phyloP scores from a whole-genome alignment of 1,284 basidiomycete species.

The Cutaneotrichosporon cyanovorans region DNA sequence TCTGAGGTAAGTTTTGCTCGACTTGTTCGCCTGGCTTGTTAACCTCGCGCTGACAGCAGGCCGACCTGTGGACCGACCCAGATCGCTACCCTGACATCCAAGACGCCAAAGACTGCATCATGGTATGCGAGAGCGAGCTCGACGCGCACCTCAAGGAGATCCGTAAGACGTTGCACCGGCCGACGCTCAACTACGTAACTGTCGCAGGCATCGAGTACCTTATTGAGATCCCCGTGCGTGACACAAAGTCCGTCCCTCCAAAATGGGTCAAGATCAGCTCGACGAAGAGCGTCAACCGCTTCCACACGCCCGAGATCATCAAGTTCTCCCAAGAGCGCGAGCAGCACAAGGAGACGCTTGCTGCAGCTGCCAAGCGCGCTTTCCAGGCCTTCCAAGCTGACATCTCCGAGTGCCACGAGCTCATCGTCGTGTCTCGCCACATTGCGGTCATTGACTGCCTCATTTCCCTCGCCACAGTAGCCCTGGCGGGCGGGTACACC shows the following conservation, averaged over 20 bases:
- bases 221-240: slow-evolving; percentile 66
- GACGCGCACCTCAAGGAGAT: slow-evolving; percentile 66
- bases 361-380: slow-evolving; percentile 58
- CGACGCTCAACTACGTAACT: slow-evolving; percentile 65
- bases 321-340: slow-evolving; percentile 64
- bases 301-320: slow-evolving; percentile 67
- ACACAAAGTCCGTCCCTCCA: slow-evolving; percentile 65
- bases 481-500: slow-evolving; percentile 49
- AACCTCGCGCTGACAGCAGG: slow-evolving; percentile 31
- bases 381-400: slow-evolving; percentile 62
- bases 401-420: slow-evolving; percentile 61
- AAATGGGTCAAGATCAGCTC: slow-evolving; percentile 72
- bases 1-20: no score
- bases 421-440: slow-evolving; percentile 62
- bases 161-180: slow-evolving; percentile 64
- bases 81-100: slow-evolving; percentile 63
- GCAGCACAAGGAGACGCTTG: slow-evolving; percentile 67
- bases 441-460: slow-evolving; percentile 59
- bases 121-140: slow-evolving; percentile 59
- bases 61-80: slow-evolving; percentile 64
- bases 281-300: slow-evolving; percentile 74
- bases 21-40: no score
- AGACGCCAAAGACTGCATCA: slow-evolving; percentile 49
- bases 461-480: slow-evolving; percentile 39
- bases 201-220: slow-evolving; percentile 68